Conservation (phyloP, 2,329 filamentous ascomycete species). For the Leptographium flavum region DNA sequence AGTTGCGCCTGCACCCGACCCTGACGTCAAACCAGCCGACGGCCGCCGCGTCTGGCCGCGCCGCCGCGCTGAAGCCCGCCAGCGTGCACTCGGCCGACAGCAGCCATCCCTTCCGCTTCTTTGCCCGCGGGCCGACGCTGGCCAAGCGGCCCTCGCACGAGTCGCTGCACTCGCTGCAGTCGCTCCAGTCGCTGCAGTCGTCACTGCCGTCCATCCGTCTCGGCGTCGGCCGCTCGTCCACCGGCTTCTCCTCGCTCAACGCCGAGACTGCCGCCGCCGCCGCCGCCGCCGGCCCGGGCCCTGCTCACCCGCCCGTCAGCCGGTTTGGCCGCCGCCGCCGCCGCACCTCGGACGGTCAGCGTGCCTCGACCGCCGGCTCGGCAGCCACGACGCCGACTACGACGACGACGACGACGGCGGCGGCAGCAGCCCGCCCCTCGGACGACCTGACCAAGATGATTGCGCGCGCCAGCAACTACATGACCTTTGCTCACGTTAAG, state of each 20-base stretch:
- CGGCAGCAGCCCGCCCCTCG: conserved; percentile 28
- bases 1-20: conserved; percentile 72
- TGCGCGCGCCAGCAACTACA: conserved; percentile 84
- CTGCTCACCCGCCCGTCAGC: neutral
- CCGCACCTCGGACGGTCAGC: no score
- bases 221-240: conserved; percentile 32
- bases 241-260: conserved; percentile 26
- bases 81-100: conserved; percentile 33
- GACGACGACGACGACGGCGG: neutral
- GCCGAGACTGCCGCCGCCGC: neutral
- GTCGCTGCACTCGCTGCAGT: conserved; percentile 26
- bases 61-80: conserved; percentile 27
- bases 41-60: neutral
- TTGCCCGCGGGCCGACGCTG: conserved; percentile 27
- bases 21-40: conserved; percentile 41
- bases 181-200: neutral
- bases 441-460: conserved; percentile 98
- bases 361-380: neutral
- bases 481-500: conserved; percentile 92
- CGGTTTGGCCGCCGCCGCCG: neutral
- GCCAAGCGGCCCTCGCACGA: conserved; percentile 42
- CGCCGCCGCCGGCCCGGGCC: neutral
- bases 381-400: neutral
- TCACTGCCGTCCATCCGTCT: conserved; percentile 6
- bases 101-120: conserved; percentile 36